A percentile compares a stretch with the other conserved stretches of the same genome.
These are phyloP conservation scores for Priceomyces carsonii DNA, from an alignment of 805 yeast species.

Conservation along the genomic window DNA sequence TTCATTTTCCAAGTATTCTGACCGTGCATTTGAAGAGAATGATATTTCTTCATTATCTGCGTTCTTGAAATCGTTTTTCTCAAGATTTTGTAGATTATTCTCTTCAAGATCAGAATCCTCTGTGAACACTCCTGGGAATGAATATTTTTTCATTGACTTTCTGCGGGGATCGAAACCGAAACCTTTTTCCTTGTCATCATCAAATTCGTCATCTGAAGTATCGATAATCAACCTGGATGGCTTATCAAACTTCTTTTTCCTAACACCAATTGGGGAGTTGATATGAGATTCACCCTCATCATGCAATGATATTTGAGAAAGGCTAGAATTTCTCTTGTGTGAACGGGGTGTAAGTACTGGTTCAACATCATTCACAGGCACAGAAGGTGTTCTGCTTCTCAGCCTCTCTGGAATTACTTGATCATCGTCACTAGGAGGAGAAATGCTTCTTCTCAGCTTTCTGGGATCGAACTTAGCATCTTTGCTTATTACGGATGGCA, in stretches of 20 bases:
- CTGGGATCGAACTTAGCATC: conserved; percentile 8
- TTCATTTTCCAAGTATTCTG: too few relatives aligned
- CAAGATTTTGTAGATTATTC: too few relatives aligned
- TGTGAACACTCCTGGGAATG: neutral
- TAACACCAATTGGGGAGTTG: neutral
- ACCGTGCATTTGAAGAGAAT: too few relatives aligned
- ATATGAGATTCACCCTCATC: conserved; percentile 1
- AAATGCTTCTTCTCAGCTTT: conserved; percentile 11
- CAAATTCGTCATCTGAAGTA: conserved; percentile 19
- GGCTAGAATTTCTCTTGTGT: conserved; percentile 19
- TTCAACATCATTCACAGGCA: conserved; percentile 6
- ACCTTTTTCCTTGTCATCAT: conserved; percentile 10
- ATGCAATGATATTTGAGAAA: neutral
- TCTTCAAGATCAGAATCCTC: too few relatives aligned
- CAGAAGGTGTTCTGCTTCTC: conserved; percentile 2
- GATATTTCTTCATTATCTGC: too few relatives aligned
- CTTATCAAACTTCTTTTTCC: conserved; percentile 6
- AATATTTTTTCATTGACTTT: conserved; percentile 4
- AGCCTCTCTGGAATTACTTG: conserved; percentile 3
- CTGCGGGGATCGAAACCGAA: conserved; percentile 25
- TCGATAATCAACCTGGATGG: conserved; percentile 12
- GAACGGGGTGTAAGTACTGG: conserved; percentile 26
- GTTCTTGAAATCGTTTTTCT: too few relatives aligned
- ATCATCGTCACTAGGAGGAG: conserved; percentile 12
- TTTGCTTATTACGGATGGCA: neutral